These are phyloP conservation scores for Candida piceae DNA, from an alignment of 805 yeast species.

Conservation along the genomic window DNA sequence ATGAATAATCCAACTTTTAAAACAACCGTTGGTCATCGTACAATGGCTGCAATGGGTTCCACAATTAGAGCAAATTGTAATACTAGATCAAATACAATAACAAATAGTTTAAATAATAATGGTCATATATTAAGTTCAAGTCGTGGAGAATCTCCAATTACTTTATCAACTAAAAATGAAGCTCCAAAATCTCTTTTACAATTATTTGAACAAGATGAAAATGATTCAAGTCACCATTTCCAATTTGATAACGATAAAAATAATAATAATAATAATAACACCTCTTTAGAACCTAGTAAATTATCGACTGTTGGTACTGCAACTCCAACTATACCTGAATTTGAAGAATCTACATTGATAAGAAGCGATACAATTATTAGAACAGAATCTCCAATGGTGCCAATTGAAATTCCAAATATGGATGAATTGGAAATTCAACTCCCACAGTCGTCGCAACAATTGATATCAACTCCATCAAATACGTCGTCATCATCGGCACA, in stretches of 20 bases:
- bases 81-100: not conserved
- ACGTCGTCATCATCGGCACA: not conserved
- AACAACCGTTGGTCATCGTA: conserved; percentile 6
- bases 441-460: conserved; percentile 1
- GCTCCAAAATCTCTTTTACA: conserved; percentile 72
- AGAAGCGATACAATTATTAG: conserved; percentile 19
- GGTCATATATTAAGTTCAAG: not conserved
- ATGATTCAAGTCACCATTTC: too few species aligned
- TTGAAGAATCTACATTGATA: not conserved
- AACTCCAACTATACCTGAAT: not conserved
- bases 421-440: conserved; percentile 32
- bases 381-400: conserved; percentile 52
- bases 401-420: conserved; percentile 68
- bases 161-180: conserved; percentile 31
- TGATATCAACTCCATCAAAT: not conserved
- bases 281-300: too few species aligned
- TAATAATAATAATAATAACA: too few species aligned
- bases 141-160: conserved; percentile 17
- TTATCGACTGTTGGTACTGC: too few species aligned
- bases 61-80: conserved; percentile 3
- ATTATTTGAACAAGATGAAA: conserved; percentile 55
- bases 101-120: too few species aligned
- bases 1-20: conserved; percentile 13
- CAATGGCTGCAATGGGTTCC: conserved; percentile 14
- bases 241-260: too few species aligned